Evolutionary conservation across 2,329 filamentous ascomycete species (phyloP), one percentile per base, ranked within the genome.

Genomic region (Penicillium sp.): DNA sequence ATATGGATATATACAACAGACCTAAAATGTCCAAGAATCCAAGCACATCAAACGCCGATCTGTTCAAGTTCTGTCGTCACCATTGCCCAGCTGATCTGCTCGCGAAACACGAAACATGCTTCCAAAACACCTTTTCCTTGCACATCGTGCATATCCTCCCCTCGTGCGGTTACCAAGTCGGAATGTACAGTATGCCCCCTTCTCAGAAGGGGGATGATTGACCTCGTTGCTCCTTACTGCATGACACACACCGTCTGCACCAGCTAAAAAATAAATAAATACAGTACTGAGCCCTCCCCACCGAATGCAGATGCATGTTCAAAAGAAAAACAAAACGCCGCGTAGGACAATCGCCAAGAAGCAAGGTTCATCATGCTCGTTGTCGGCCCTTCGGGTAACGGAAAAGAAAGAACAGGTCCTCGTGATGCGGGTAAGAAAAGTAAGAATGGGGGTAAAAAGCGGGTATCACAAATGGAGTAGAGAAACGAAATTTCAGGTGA

Each of bases 401-500:
- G 3, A 33, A 21, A 56, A n/a, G 24, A 52, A 45, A 53, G 43
- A 45, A 39, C 8, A 24, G 31, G 31, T n/a, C 47, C 47, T 21
- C 22, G 21, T 35, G 47, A 58, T 41, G 33, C 56, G 26, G 19
- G 50, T 44, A 35, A 37, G 52, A 16, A 37, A 14, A 37, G 22
- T 33, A 50, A 48, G 44, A 53, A 31, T 31, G 27, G 29, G 46
- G 50, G 56, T 48, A 58, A 31, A 31, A 50, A 53, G 29, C 44
- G 61, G 61, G 64, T 61, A 65, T 65, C 50, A 60, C 59, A 66
- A 43, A 47, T 53, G 53, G 51, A 48, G 29, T 43, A 55, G 37
- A 45, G 16, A 56, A 55, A 35, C 55, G 55, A 52, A 41, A 22
- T 31, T 35, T 78, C 70, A 86, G 60, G 84, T 86, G 59, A 85